Evolutionary conservation across 345 rosid species (phyloP).

Genomic region (Mercurialis annua): DNA sequence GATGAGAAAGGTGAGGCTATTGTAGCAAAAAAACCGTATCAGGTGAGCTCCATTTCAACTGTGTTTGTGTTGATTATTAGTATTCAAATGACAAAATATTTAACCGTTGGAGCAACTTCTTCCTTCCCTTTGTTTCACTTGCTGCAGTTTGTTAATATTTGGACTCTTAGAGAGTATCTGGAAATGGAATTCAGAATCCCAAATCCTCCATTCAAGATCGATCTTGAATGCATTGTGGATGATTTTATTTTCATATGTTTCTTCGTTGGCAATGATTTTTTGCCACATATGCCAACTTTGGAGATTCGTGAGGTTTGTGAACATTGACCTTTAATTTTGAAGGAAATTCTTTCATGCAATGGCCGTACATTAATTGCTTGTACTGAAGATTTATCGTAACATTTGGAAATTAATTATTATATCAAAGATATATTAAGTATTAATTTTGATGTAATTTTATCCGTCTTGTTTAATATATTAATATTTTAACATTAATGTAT

Average conservation of each 20-base stretch:
- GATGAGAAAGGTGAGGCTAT: slow-evolving; percentile 72
- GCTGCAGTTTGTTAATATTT: slow-evolving; percentile 80
- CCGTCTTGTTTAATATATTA: not conserved
- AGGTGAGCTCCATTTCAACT: slow-evolving; percentile 39
- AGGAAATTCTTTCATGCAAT: not conserved
- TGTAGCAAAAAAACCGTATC: slow-evolving; percentile 80
- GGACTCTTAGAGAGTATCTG: slow-evolving; percentile 93
- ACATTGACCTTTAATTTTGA: not conserved
- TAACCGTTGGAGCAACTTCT: slow-evolving; percentile 8
- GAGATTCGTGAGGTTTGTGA: slow-evolving; percentile 94
- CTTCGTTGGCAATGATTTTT: slow-evolving; percentile 95
- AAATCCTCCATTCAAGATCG: slow-evolving; percentile 43
- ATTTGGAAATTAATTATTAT: not conserved
- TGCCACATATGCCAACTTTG: slow-evolving; percentile 97
- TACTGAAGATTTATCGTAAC: not conserved
- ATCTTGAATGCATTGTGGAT: slow-evolving; percentile 75
- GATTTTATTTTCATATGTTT: slow-evolving; percentile 96
- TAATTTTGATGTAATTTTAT: not conserved
- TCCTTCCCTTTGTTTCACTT: not conserved
- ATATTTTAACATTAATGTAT: not conserved
- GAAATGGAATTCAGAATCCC: slow-evolving; percentile 72
- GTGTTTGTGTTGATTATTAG: not conserved
- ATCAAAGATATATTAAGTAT: no score
- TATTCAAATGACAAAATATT: not conserved
- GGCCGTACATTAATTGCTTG: not conserved